phyloP scores from a whole-genome alignment of 495 filamentous ascomycete genomes.

The Neurospora sp. region DNA sequence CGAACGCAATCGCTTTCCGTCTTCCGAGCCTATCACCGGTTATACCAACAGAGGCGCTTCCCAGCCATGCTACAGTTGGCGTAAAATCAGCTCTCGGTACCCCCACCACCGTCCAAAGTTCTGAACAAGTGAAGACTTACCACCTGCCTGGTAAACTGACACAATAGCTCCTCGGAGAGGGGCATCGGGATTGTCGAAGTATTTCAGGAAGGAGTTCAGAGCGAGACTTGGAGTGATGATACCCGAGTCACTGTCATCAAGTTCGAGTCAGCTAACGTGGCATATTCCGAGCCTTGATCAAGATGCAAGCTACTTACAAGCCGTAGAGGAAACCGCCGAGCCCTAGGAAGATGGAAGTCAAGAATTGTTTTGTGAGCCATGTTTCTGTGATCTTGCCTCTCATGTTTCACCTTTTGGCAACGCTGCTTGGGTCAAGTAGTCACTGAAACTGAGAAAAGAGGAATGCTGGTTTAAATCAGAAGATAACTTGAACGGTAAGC shows the following conservation, averaged over 20 bases:
- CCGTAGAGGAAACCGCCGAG: constrained; percentile 27
- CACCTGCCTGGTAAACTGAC: constrained; percentile 37
- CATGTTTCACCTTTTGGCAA: background rate
- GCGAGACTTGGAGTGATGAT: constrained; percentile 37
- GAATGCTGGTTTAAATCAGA: background rate
- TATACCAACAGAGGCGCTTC: constrained; percentile 36
- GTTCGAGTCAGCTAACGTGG: background rate
- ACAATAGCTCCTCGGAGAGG: constrained; percentile 39
- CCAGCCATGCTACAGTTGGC: constrained; percentile 34
- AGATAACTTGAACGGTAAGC: background rate
- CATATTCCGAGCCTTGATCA: background rate
- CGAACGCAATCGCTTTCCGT: constrained; percentile 37
- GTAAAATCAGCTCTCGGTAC: constrained; percentile 2
- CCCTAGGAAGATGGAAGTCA: constrained; percentile 24
- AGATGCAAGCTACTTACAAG: constrained; percentile 12
- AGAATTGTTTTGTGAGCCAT: constrained; percentile 23
- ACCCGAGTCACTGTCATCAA: constrained; percentile 22
- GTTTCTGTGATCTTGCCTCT: background rate
- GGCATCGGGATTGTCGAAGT: constrained; percentile 33
- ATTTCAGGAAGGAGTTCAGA: constrained; percentile 30
- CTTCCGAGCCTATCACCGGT: constrained; percentile 38
- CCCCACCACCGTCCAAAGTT: constrained; percentile 9
- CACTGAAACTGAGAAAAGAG: background rate
- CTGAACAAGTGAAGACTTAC: background rate
- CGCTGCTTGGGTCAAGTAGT: background rate